Percentiles rank a stretch among this genome's conserved stretches.
phyloP scores from a whole-genome alignment of 805 yeast genomes.

The Pichia thaimueangensis region DNA sequence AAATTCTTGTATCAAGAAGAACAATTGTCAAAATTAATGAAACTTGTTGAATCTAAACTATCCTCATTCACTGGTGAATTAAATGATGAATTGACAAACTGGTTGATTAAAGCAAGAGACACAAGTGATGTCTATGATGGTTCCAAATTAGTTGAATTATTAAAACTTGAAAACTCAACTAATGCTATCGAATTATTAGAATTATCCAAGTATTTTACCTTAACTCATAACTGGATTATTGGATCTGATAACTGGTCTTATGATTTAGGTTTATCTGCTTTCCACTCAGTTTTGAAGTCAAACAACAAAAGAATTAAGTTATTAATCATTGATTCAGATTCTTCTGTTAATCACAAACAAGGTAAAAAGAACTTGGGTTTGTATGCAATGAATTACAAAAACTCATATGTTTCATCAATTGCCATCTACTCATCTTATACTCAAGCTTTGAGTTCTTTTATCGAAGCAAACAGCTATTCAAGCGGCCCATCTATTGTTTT shows the following conservation, averaged over 20 bases:
- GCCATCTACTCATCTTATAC: constrained; percentile 93
- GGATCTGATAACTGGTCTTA: constrained; percentile 96
- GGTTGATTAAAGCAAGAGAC: constrained; percentile 54
- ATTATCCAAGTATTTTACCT: constrained; percentile 38
- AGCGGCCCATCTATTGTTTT: constrained; percentile 88
- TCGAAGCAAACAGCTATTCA: constrained; percentile 76
- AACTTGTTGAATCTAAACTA: constrained; percentile 39
- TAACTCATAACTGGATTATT: constrained; percentile 67
- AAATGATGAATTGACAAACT: constrained; percentile 54
- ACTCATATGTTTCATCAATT: constrained; percentile 86
- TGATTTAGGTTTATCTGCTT: constrained; percentile 87
- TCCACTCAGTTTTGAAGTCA: constrained; percentile 74
- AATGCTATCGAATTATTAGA: constrained; percentile 41
- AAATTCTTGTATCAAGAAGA: constrained; percentile 53
- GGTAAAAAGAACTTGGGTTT: constrained; percentile 90
- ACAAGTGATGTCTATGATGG: constrained; percentile 27
- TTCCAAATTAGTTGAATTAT: constrained; percentile 26
- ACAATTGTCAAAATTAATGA: constrained; percentile 39
- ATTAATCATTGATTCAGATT: constrained; percentile 83
- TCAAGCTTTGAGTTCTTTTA: constrained; percentile 79
- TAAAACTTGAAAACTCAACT: constrained; percentile 18
- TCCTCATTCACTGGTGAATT: constrained; percentile 42
- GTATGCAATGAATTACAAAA: constrained; percentile 90
- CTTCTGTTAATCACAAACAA: constrained; percentile 42
- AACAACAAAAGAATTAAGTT: constrained; percentile 68